phyloP scores from a whole-genome alignment of 1,284 basidiomycete genomes.

The Ceratobasidium theobromae region DNA sequence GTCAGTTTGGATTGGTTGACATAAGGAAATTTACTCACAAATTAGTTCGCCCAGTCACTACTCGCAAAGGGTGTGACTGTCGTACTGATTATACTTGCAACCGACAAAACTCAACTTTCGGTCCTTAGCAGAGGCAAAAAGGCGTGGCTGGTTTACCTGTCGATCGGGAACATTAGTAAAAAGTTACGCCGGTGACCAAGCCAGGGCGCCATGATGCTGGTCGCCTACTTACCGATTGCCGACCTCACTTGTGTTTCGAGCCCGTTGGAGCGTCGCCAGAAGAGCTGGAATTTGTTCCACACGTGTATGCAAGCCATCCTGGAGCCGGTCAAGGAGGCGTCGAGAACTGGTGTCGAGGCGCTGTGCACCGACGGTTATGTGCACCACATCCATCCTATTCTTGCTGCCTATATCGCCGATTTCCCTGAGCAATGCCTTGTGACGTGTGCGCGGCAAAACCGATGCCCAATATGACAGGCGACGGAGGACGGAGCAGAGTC shows the following conservation, averaged over 20 bases:
- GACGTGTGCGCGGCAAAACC: conserved; percentile 17
- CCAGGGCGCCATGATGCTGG: conserved; percentile 4
- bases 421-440: conserved; percentile 37
- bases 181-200: not conserved
- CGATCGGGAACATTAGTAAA: conserved; percentile 35
- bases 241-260: not conserved
- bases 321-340: conserved; percentile 30
- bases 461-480: conserved; percentile 24
- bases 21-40: not conserved
- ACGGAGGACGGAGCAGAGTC: too few species aligned
- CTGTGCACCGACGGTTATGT: conserved; percentile 32
- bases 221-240: conserved; percentile 31
- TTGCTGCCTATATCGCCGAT: conserved; percentile 39
- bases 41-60: conserved; percentile 3
- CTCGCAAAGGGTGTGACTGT: conserved; percentile 29
- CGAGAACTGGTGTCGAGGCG: conserved; percentile 30
- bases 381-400: conserved; percentile 32
- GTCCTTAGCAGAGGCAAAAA: conserved; percentile 22
- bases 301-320: conserved; percentile 34
- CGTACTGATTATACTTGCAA: conserved; percentile 26
- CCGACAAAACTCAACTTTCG: conserved; percentile 33
- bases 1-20: not conserved
- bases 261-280: not conserved
- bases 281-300: conserved; percentile 35
- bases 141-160: conserved; percentile 33